Conservation (phyloP, 192 early-diverging fungal species). For the Linnemannia exigua region DNA sequence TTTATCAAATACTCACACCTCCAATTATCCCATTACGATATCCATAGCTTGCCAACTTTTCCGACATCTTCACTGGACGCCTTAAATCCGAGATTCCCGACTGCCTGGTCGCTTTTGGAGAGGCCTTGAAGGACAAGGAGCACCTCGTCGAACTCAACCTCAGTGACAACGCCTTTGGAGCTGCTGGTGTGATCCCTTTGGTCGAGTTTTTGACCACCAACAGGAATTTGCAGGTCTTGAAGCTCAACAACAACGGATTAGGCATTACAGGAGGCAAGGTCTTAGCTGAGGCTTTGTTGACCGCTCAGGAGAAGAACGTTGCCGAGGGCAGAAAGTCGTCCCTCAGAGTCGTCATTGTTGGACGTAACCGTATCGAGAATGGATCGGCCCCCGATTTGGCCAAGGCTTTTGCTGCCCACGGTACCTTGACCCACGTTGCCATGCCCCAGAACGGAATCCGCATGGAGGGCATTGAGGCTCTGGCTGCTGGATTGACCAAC, state of each 20-base stretch:
- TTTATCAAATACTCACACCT: neutral
- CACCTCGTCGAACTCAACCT: constrained; percentile 87
- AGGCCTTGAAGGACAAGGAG: constrained; percentile 85
- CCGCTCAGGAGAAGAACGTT: constrained; percentile 79
- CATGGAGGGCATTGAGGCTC: constrained; percentile 88
- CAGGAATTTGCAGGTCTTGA: constrained; percentile 84
- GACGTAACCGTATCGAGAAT: constrained; percentile 95
- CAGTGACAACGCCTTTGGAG: constrained; percentile 98
- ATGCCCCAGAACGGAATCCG: constrained; percentile 99
- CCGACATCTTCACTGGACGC: constrained; percentile 96
- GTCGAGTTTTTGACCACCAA: constrained; percentile 88
- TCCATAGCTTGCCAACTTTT: constrained; percentile 84
- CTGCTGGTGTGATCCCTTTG: constrained; percentile 92
- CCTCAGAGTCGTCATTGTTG: constrained; percentile 87
- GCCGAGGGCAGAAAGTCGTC: constrained; percentile 72
- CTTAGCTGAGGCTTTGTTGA: constrained; percentile 87
- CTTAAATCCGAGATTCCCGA: constrained; percentile 91
- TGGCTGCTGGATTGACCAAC: constrained; percentile 75
- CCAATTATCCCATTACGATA: neutral
- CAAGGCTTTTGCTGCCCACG: constrained; percentile 85
- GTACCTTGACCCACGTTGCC: constrained; percentile 82
- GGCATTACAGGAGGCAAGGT: constrained; percentile 91
- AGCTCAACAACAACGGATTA: constrained; percentile 97
- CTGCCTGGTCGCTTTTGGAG: constrained; percentile 85
- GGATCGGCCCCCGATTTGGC: constrained; percentile 82